Conservation (phyloP, 768 basidiomycete genomes). For the Boletus barrowsii region DNA sequence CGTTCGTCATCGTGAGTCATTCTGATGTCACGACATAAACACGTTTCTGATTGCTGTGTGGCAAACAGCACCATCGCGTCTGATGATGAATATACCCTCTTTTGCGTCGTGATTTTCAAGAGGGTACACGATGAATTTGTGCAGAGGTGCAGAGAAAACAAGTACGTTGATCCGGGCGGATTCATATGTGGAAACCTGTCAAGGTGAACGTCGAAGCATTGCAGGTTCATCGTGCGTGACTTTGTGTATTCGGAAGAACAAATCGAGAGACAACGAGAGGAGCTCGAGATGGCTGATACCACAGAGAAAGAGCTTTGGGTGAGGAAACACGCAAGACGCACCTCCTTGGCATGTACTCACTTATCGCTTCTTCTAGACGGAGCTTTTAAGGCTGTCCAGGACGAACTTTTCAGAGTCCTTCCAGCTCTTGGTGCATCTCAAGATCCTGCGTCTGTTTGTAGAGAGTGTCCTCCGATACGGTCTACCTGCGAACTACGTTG, state of each 20-base stretch:
- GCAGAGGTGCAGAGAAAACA: conserved; percentile 93
- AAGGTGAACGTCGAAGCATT: conserved; percentile 7
- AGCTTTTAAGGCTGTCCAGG: conserved; percentile 82
- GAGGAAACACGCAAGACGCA: conserved; percentile 19
- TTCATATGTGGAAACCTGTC: neutral
- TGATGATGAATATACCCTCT: conserved; percentile 88
- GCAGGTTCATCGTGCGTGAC: conserved; percentile 91
- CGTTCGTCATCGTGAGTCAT: conserved; percentile 75
- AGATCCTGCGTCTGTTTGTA: conserved; percentile 85
- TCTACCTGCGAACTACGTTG: conserved; percentile 86
- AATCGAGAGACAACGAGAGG: conserved; percentile 75
- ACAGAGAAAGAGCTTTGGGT: conserved; percentile 99
- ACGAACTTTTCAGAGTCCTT: conserved; percentile 98
- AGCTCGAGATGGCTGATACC: conserved; percentile 70
- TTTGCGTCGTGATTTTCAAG: conserved; percentile 84
- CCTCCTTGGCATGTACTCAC: neutral
- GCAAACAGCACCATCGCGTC: conserved; percentile 61
- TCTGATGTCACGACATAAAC: conserved; percentile 11
- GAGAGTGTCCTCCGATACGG: conserved; percentile 97
- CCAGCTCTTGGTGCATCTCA: conserved; percentile 90
- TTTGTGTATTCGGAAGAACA: conserved; percentile 86
- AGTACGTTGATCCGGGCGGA: conserved; percentile 47
- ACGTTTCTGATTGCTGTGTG: conserved; percentile 19
- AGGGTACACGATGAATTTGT: conserved; percentile 89
- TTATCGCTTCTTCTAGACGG: conserved; percentile 54